A percentile compares a stretch with the other conserved stretches of the same genome.
Evolutionary conservation across 805 yeast genomes (phyloP).

Genomic region (Candida xiaguanensis): DNA sequence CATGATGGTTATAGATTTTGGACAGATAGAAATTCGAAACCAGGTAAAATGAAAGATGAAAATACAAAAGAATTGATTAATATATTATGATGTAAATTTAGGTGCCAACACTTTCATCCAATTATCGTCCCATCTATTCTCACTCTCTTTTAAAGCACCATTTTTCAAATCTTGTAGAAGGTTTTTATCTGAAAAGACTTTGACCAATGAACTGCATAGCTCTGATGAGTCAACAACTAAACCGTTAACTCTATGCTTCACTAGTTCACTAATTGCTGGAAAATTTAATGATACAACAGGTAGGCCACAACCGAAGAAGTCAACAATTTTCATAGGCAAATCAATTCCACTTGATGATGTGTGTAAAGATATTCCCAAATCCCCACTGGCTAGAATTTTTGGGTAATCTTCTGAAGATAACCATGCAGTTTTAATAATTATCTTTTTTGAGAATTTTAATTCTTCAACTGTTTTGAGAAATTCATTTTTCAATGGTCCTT

Average conservation of each 20-base stretch:
- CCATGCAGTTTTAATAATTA: constrained; percentile 70
- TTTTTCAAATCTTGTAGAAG: constrained; percentile 42
- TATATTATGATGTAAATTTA: constrained; percentile 10
- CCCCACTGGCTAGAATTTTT: constrained; percentile 66
- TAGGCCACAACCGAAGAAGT: constrained; percentile 92
- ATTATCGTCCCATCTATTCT: constrained; percentile 66
- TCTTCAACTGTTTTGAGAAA: constrained; percentile 47
- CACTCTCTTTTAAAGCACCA: constrained; percentile 76
- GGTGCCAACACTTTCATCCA: constrained; percentile 54
- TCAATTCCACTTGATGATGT: constrained; percentile 91
- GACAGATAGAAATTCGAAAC: constrained; percentile 28
- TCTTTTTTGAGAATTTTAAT: constrained; percentile 36
- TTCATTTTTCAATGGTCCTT: constrained; percentile 74
- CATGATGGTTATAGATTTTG: constrained; percentile 48
- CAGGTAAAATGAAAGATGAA: constrained; percentile 26
- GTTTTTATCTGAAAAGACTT: constrained; percentile 25
- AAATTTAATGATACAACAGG: constrained; percentile 82
- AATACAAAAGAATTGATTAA: constrained; percentile 26
- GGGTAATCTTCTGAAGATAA: constrained; percentile 78
- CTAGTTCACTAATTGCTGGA: constrained; percentile 76
- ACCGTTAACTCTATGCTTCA: constrained; percentile 69
- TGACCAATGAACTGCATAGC: constrained; percentile 20
- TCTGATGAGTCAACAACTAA: constrained; percentile 33
- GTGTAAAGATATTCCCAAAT: constrained; percentile 86
- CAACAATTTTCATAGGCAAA: constrained; percentile 95